Conservation (phyloP, 306 rosid species). For the Trifolium pratense region DNA sequence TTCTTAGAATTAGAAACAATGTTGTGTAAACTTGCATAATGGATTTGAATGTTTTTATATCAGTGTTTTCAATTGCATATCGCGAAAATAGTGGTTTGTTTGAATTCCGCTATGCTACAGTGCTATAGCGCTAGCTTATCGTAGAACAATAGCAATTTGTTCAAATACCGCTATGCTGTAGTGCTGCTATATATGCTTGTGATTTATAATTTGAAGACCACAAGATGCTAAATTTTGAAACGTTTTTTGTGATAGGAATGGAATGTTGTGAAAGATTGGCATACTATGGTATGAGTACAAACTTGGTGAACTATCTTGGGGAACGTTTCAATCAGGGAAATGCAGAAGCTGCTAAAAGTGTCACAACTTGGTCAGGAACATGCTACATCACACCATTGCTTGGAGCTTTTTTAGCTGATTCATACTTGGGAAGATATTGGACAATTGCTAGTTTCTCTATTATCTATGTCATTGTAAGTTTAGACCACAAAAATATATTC, state of each 20-base stretch:
- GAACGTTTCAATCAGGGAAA: conserved; percentile 66
- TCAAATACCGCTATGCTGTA: background rate
- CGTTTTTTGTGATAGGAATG: conserved; percentile 54
- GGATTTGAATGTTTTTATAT: conserved; percentile 4
- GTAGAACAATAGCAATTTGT: background rate
- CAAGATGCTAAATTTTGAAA: conserved; percentile 24
- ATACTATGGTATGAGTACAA: conserved; percentile 86
- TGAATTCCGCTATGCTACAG: background rate
- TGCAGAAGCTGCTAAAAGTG: conserved; percentile 65
- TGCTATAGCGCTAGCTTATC: background rate
- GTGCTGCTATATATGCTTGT: conserved; percentile 1
- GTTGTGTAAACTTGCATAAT: background rate
- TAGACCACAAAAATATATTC: background rate
- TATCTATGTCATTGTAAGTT: conserved; percentile 72
- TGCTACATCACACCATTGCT: conserved; percentile 83
- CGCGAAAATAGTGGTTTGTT: background rate
- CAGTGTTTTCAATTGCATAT: background rate
- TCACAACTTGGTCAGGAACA: conserved; percentile 86
- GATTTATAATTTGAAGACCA: background rate
- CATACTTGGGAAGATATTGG: conserved; percentile 96
- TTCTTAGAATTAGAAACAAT: background rate
- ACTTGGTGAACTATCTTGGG: conserved; percentile 83
- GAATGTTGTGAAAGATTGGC: conserved; percentile 94
- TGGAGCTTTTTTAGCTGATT: conserved; percentile 94
- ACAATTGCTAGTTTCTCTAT: conserved; percentile 77